These are phyloP conservation scores for Sporothrix inflata DNA, from an alignment of 2,329 filamentous ascomycete genomes.

Conservation along the genomic window DNA sequence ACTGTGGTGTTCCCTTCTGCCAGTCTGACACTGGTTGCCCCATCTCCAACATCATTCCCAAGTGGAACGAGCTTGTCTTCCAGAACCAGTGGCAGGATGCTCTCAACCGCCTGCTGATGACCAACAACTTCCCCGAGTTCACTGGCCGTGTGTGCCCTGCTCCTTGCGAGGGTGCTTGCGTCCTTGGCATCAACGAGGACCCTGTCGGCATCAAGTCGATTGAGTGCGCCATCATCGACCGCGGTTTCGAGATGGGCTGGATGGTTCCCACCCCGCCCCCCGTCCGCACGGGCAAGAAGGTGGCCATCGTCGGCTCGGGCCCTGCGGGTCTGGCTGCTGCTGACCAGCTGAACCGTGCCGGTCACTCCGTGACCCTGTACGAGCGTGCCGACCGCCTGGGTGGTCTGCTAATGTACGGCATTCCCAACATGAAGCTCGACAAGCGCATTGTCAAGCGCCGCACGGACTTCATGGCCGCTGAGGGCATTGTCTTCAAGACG, in stretches of 20 bases:
- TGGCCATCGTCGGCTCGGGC: slow-evolving; percentile 89
- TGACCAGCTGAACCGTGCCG: slow-evolving; percentile 92
- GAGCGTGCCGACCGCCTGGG: slow-evolving; percentile 90
- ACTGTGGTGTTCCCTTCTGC: slow-evolving; percentile 97
- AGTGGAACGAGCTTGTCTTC: slow-evolving; percentile 87
- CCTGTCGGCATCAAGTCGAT: slow-evolving; percentile 98
- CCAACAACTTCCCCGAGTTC: slow-evolving; percentile 98
- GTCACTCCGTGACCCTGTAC: slow-evolving; percentile 86
- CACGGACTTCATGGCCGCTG: slow-evolving; percentile 90
- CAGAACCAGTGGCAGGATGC: slow-evolving; percentile 85
- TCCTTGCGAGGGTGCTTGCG: slow-evolving; percentile 94
- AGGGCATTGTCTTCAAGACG: slow-evolving; percentile 83
- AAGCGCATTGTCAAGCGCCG: slow-evolving; percentile 96
- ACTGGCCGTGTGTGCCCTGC: slow-evolving; percentile 96
- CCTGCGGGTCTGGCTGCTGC: slow-evolving; percentile 87
- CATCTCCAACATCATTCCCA: slow-evolving; percentile 96
- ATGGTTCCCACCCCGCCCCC: slow-evolving; percentile 83
- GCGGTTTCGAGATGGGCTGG: slow-evolving; percentile 97
- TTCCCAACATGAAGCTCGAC: slow-evolving; percentile 99
- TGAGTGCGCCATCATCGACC: slow-evolving; percentile 96
- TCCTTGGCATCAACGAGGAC: slow-evolving; percentile 94
- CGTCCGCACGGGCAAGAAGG: slow-evolving; percentile 81
- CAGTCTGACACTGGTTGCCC: slow-evolving; percentile 95
- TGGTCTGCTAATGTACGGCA: slow-evolving; percentile 96
- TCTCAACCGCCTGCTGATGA: slow-evolving; percentile 88